Base-by-base conservation (phyloP, 2,329 filamentous ascomycete species). In the Fusarium sp. region DNA sequence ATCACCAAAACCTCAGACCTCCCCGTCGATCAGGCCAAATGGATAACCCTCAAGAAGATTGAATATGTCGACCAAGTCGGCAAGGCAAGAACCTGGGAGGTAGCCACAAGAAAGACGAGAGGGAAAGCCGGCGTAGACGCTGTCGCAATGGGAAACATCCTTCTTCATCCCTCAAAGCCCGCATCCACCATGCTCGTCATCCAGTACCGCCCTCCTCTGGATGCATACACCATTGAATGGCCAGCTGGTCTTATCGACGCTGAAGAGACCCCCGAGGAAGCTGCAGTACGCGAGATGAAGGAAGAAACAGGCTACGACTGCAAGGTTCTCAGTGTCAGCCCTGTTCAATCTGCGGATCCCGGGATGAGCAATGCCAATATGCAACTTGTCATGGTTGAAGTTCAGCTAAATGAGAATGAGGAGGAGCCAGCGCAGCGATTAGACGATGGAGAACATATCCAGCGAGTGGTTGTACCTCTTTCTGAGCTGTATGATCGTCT, bases 301-400 rank as follows among this genome's bases (percentile, higher is more conserved):
- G 76, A 78, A 57, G 76, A 78, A 18, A 78, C 76, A 6, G 76
- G 76, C 0, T 78, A 78, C 2, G 66, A 74, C 7, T 78, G 76
- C 68, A 74, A 66, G 6, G 73, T 78, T 7, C 40, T 76, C 54
- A 73, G 70, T 13, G 62, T 78, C 47, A 78, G 75, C 8, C 76
- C 76, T 5, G 67, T 67, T 4, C 73, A 73, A 47, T 72, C 76
- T 7, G 76, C 76, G 4, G 76, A 78, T 16, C 76, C 76, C 0
- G 76, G 76, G 56, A 78, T 78, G 76, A 70, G 73, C 16, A 78
- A 76, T 47, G 75, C 76, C 57, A 78, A 77, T 18, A 78, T 78
- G 75, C 76, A 78, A 29, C 52, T 78, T 5, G 76, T 71, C 10
- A 78, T 78, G 76, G 77, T 78, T 10, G 75, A 78, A 20, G 77